Conservation (phyloP, 768 basidiomycete species). For the Hypholoma sublateritium region DNA sequence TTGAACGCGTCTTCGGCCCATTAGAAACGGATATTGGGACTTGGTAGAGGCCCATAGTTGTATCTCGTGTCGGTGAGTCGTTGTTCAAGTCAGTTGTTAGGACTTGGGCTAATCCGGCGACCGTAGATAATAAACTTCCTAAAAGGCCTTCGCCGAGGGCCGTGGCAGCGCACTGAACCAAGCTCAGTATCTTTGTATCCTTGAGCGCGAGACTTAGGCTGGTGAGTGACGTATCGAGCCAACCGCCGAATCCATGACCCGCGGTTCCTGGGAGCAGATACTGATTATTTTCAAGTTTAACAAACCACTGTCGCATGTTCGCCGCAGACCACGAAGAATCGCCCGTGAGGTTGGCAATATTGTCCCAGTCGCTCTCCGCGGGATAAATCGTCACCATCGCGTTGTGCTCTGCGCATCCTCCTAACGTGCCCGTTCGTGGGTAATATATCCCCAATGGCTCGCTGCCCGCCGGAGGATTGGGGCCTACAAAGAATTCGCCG, state of each 20-base stretch:
- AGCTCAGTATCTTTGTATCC: slow-evolving; percentile 4
- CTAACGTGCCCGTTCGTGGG: slow-evolving; percentile 1
- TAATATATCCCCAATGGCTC: slow-evolving; percentile 6
- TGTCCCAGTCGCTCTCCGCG: slow-evolving; percentile 7
- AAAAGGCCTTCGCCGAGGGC: slow-evolving; percentile 3
- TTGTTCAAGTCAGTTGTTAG: slow-evolving; percentile 1
- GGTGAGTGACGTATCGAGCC: slow-evolving; percentile 6
- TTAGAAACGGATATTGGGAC: slow-evolving; percentile 6
- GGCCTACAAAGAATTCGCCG: slow-evolving; percentile 2
- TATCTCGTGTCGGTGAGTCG: slow-evolving; percentile 1
- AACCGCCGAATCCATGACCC: slow-evolving; percentile 4
- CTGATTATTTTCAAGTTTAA: slow-evolving; percentile 5
- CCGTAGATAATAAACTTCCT: neutral
- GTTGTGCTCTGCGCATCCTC: slow-evolving; percentile 5
- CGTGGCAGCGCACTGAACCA: slow-evolving; percentile 4
- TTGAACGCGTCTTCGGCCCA: slow-evolving; percentile 2
- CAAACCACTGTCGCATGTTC: slow-evolving; percentile 5
- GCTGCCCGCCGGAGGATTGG: slow-evolving; percentile 4
- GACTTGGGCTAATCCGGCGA: slow-evolving; percentile 2
- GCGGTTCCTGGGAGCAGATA: slow-evolving; percentile 3
- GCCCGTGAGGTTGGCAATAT: slow-evolving; percentile 2
- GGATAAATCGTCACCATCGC: slow-evolving; percentile 8
- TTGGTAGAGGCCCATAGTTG: slow-evolving; percentile 2
- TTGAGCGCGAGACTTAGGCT: slow-evolving; percentile 1
- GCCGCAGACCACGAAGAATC: slow-evolving; percentile 4